Evolutionary conservation across 108 stramenopile genomes (phyloP), one percentile per base, ranked within the genome.

Genomic region (Schizochytrium sp.): DNA sequence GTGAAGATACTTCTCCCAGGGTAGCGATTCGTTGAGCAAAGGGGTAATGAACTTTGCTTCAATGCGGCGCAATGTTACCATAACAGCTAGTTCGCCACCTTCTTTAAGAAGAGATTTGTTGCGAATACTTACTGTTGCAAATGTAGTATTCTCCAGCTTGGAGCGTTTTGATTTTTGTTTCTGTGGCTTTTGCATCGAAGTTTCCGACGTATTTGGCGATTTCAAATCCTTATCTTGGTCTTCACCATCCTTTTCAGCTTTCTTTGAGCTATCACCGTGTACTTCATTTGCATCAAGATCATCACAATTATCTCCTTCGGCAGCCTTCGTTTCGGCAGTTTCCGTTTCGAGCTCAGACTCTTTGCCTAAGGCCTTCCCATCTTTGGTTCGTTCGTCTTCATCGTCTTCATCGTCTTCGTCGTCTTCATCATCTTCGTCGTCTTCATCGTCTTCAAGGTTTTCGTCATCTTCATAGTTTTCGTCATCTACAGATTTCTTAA

Each of bases 1-100:
- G 10, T 83, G 47, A n/a, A 83, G 47, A 42, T 83, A 83, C 53
- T 83, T 83, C 55, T 83, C 76, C 76, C 76, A 83, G 10, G 76
- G 76, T 5, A 83, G 53, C 0, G 47, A 47, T n/a, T 55, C 76
- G 3, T 55, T 5, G 15, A 49, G 76, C 7, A 55, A 38, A 5
- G 50, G 50, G 0, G 47, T 83, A 28, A 69, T 69, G 15, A 28
- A 69, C 15, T 83, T 55, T 10, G 50, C 76, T 5, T 55, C 28
- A 40, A 83, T 49, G 8, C 76, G 47, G 17, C 53, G 47, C 76
- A 83, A 53, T 17, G 76, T 83, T 0, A 83, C 76, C 53, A 55
- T 83, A 47, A 83, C 47, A 8, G 76, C 47, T 5, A 83, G 53
- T n/a, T 83, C 76, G 8, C 76, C 76, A 28, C 76, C 76, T 55